Percentiles rank a stretch among this genome's conserved stretches.
phyloP scores from a whole-genome alignment of 2,329 filamentous ascomycete genomes.

The Beauveria sp. region DNA sequence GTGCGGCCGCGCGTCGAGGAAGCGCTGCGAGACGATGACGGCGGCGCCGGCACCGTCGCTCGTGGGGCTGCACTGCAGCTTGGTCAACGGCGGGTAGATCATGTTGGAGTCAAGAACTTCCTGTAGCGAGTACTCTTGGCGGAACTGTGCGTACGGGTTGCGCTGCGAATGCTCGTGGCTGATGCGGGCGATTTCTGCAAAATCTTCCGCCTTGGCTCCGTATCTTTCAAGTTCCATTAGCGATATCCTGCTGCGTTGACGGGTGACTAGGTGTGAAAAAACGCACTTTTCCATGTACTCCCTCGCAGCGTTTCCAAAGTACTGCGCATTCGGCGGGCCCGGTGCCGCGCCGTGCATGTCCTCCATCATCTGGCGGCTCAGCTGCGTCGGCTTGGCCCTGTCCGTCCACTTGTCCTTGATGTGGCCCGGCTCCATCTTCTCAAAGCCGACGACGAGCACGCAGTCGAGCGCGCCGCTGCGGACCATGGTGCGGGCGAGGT shows the following conservation, averaged over 20 bases:
- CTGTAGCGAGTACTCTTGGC: conserved; percentile 80
- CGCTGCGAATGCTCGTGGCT: conserved; percentile 86
- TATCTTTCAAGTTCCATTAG: conserved; percentile 90
- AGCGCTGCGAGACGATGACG: conserved; percentile 79
- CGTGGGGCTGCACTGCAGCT: conserved; percentile 95
- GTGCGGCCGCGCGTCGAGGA: conserved; percentile 69
- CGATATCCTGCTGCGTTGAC: conserved; percentile 20
- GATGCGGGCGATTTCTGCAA: conserved; percentile 86
- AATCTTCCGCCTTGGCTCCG: conserved; percentile 76
- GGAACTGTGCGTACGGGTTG: conserved; percentile 96
- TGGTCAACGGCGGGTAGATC: conserved; percentile 83
- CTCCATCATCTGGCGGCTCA: conserved; percentile 69
- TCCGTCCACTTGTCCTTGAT: conserved; percentile 80
- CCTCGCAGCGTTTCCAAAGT: conserved; percentile 88
- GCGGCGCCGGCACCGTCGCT: conserved; percentile 87
- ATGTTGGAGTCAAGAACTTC: conserved; percentile 68
- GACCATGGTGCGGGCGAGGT: conserved; percentile 75
- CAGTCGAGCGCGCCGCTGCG: conserved; percentile 76
- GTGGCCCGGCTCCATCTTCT: conserved; percentile 93
- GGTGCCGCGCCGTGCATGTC: conserved; percentile 73
- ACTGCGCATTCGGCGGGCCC: conserved; percentile 77
- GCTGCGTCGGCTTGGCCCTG: conserved; percentile 68
- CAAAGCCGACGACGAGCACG: conserved; percentile 86
- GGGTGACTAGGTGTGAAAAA: conserved; percentile 31
- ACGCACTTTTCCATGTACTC: conserved; percentile 91